Conservation (phyloP, 2,329 filamentous ascomycete species). For the Hypoxylon sp. region DNA sequence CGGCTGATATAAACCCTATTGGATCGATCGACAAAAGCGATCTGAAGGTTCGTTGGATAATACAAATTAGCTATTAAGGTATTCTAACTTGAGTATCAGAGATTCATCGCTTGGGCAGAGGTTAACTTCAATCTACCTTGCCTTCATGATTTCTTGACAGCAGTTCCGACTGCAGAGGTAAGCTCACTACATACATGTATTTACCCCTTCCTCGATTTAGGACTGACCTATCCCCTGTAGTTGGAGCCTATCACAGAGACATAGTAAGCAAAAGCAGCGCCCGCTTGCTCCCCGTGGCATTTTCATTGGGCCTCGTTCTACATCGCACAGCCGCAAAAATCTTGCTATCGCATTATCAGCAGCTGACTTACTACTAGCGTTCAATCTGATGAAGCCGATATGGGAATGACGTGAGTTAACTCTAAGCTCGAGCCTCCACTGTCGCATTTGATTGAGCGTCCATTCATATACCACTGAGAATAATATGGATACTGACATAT, state of each 20-base stretch:
- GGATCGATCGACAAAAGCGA: constrained; percentile 71
- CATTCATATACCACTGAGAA: not conserved
- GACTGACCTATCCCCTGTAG: constrained; percentile 15
- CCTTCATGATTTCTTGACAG: constrained; percentile 75
- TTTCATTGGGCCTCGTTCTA: not conserved
- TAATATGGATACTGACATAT: not conserved
- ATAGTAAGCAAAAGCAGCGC: constrained; percentile 56
- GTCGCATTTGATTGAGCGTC: not conserved
- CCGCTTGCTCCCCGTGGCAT: no score
- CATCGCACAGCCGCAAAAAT: not conserved
- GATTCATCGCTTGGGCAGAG: constrained; percentile 77
- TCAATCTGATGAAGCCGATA: constrained; percentile 65
- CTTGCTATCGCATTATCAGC: not conserved
- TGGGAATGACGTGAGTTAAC: constrained; percentile 63
- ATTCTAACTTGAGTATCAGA: not conserved
- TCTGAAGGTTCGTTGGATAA: not conserved
- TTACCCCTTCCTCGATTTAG: not conserved
- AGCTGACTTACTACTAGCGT: constrained; percentile 45
- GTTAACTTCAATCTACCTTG: constrained; percentile 74
- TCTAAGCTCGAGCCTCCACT: not conserved
- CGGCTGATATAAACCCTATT: constrained; percentile 68
- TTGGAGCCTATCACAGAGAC: constrained; percentile 75
- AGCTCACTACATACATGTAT: not conserved
- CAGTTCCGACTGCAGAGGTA: constrained; percentile 71
- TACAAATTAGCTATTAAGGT: not conserved